Evolutionary conservation across 2,329 filamentous ascomycete species (phyloP).

Genomic region (Fusarium sp.): DNA sequence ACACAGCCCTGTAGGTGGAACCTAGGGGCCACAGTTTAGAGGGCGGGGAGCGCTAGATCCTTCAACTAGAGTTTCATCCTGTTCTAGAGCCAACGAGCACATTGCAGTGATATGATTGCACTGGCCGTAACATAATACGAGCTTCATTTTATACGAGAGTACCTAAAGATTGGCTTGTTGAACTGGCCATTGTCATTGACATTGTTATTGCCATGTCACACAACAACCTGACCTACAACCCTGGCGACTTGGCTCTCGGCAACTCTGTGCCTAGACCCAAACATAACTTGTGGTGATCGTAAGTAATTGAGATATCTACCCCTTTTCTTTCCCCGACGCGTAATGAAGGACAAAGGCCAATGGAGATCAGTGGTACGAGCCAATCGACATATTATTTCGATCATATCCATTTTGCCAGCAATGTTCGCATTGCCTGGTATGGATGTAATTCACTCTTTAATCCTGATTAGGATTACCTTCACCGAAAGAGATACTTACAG

Average conservation of each 20-base stretch:
- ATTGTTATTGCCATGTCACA: background rate
- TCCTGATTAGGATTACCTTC: background rate
- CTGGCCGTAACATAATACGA: slow-evolving; percentile 1
- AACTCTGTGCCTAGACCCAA: slow-evolving; percentile 22
- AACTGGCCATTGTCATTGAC: background rate
- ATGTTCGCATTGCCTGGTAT: background rate
- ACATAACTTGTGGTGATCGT: background rate
- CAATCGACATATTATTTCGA: background rate
- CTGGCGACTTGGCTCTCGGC: slow-evolving; percentile 27
- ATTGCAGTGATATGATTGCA: slow-evolving; percentile 1
- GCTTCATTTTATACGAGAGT: background rate
- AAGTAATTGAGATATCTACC: background rate
- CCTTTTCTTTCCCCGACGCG: background rate
- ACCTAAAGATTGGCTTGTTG: background rate
- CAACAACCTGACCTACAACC: background rate
- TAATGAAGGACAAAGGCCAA: background rate
- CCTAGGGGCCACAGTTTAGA: slow-evolving; percentile 26
- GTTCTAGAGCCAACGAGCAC: slow-evolving; percentile 27
- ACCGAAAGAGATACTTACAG: background rate
- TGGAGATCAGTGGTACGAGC: background rate
- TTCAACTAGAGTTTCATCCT: slow-evolving; percentile 38
- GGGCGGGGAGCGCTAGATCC: slow-evolving; percentile 21
- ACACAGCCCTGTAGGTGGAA: slow-evolving; percentile 44
- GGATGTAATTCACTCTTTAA: background rate
- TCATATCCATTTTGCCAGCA: background rate